Evolutionary conservation across 805 yeast genomes (phyloP), one percentile per base, ranked within the genome.

Genomic region (Ogataea zsoltii): DNA sequence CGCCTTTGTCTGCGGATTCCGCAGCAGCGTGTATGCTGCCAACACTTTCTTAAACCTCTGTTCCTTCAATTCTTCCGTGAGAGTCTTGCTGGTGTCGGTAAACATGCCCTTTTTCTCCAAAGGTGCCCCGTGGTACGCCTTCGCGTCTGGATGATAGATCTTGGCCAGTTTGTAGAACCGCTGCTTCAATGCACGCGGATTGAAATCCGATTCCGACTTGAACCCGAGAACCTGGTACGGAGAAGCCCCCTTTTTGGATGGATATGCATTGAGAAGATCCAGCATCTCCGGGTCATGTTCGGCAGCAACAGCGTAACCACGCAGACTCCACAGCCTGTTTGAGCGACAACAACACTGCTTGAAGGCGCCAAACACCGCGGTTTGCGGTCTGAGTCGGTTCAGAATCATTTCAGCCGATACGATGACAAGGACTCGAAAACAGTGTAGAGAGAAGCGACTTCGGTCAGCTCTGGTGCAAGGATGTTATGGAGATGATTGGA

Each of bases 81-180:
- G 41, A 1, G 41, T 31, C 11, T 43, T 42, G 19, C 33, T 30
- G 25, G 11, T 41, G 15, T 34, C 44, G 45, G 15, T 34, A 32
- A 53, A 51, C 16, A 45, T 45, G n/a, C 29, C 38, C 48, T 44
- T 38, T 30, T 44, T 54, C 15, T 26, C 32, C 35, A 51, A 42
- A 12, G 35, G 45, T 13, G 46, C 48, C n/a, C 63, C 63, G 34
- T 57, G 50, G 29, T 51, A 55, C 12, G 51, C 37, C 32, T 45
- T 49, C 4, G 67, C 54, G 51, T 90, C 97, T 0, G 97, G 97
- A 61, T 90, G 97, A 56, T 90, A 90, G 9, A 82, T 59, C 62
- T 85, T 87, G 10, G 90, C 90, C 38, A 80, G 68, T 42, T 76
- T 71, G 53, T 76, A 78, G 57, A 83, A 85, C 36, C 74, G 74